Evolutionary conservation across 371 early-diverging fungal species (phyloP).

Genomic region (Rhizopus stolonifer): DNA sequence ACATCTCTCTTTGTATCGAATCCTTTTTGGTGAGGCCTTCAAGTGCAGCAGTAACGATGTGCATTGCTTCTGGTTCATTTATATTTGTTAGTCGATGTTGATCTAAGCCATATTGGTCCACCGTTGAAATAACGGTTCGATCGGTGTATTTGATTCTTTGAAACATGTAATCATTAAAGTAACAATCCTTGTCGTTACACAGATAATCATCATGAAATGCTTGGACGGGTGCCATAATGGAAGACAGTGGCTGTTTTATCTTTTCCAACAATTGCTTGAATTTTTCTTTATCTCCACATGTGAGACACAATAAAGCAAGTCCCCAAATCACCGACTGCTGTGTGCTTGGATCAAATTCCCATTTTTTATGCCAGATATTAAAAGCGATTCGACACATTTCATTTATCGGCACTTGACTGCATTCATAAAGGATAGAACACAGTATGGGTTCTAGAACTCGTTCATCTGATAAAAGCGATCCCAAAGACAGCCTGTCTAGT

Average conservation of each 20-base stretch:
- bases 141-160: conserved; percentile 24
- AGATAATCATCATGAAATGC: conserved; percentile 33
- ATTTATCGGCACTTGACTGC: conserved; percentile 24
- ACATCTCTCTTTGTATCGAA: conserved; percentile 18
- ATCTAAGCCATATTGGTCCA: conserved; percentile 25
- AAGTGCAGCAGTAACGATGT: conserved; percentile 28
- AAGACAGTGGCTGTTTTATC: conserved; percentile 5
- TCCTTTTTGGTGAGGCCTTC: conserved; percentile 23
- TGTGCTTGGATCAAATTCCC: conserved; percentile 4
- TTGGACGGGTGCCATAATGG: conserved; percentile 35
- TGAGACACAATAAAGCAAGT: conserved; percentile 25
- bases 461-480: conserved; percentile 30
- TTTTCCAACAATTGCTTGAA: conserved; percentile 15
- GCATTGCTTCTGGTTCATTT: conserved; percentile 21
- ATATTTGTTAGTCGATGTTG: conserved; percentile 25
- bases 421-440: conserved; percentile 32
- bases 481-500: conserved; percentile 20
- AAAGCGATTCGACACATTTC: conserved; percentile 28
- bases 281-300: conserved; percentile 24
- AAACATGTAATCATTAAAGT: conserved; percentile 38
- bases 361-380: conserved; percentile 30
- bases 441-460: conserved; percentile 36
- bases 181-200: conserved; percentile 21
- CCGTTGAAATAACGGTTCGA: not conserved
- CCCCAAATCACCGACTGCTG: conserved; percentile 20